These are phyloP conservation scores for Ogataea ramenticola DNA, from an alignment of 805 yeast genomes.

Conservation along the genomic window DNA sequence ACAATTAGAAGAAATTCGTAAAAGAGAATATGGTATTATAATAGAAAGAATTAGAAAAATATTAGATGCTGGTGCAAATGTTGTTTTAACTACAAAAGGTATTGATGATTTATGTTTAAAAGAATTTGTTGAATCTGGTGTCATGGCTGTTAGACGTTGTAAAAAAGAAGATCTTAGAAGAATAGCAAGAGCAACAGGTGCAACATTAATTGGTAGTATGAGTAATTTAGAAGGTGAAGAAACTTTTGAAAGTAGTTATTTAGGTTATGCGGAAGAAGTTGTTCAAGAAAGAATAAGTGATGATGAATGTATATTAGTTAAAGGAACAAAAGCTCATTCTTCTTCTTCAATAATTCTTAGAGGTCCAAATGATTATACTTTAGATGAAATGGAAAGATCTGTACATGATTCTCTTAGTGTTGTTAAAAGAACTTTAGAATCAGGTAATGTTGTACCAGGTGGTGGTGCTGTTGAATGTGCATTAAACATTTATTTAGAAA, in stretches of 20 bases:
- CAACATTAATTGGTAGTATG: slow-evolving; percentile 77
- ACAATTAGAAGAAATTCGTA: slow-evolving; percentile 76
- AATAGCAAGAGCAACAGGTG: slow-evolving; percentile 98
- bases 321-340: slow-evolving; percentile 86
- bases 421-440: slow-evolving; percentile 91
- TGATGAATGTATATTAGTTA: slow-evolving; percentile 91
- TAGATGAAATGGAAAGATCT: slow-evolving; percentile 98
- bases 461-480: slow-evolving; percentile 99
- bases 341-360: slow-evolving; percentile 87
- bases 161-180: slow-evolving; percentile 94
- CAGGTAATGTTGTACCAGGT: slow-evolving; percentile 94
- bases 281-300: slow-evolving; percentile 87
- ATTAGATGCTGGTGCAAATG: slow-evolving; percentile 85
- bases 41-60: slow-evolving; percentile 78
- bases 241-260: slow-evolving; percentile 73
- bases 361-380: slow-evolving; percentile 91
- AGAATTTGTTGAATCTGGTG: slow-evolving; percentile 84
- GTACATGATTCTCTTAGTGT: slow-evolving; percentile 91
- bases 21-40: slow-evolving; percentile 81
- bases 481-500: slow-evolving; percentile 87
- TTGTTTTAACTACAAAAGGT: slow-evolving; percentile 88
- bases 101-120: slow-evolving; percentile 89
- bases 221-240: slow-evolving; percentile 96
- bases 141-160: slow-evolving; percentile 95
- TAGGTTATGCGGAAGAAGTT: slow-evolving; percentile 89